Evolutionary conservation across 2,329 filamentous ascomycete genomes (phyloP), one percentile per base, ranked within the genome.

Genomic region (Chaetomium sp.): DNA sequence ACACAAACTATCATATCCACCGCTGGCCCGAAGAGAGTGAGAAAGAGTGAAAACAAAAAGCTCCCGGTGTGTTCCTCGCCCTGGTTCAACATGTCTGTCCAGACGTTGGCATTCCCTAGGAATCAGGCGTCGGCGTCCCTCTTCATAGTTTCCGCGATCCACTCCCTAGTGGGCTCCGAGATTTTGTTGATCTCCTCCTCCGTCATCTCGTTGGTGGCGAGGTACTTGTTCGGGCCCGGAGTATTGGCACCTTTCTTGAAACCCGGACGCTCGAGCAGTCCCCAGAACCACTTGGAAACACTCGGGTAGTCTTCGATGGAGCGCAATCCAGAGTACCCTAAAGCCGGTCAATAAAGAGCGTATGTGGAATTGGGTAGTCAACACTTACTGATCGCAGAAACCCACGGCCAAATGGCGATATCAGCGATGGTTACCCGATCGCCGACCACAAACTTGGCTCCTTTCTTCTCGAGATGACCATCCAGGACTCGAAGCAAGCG

Each of bases 361-460:
- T 14, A 34, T 34, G 44, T 33, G 32, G 4, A 7, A 27, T 3
- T 27, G 19, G 19, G 19, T 3, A 33, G 32, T 11, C 7, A 35
- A 12, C 12, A 46, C 44, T 35, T 46, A 46, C 44, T 46, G 27
- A 12, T 35, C 11, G 44, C 44, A 34, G 44, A 46, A 34, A 46
- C 44, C 44, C 44, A 46, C 44, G 44, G 44, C 44, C 44, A 56
- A 19, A 52, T 49, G 40, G 54, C 54, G 9, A 56, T 56, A 32
- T 56, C 54, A 19, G 54, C 54, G 19, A 56, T 56, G 1, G 44
- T 56, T 33, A 56, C 49, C 49, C 43, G 54, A 46, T 56, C 49
- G 14, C 54, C 54, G 7, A 53, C 50, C n/a, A 56, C 9, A 11
- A 42, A 56, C 12, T 45, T 19, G 45, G 42, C 4, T 8, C 10